Evolutionary conservation across 495 filamentous ascomycete genomes (phyloP).

Genomic region (Penicillium odoratum): DNA sequence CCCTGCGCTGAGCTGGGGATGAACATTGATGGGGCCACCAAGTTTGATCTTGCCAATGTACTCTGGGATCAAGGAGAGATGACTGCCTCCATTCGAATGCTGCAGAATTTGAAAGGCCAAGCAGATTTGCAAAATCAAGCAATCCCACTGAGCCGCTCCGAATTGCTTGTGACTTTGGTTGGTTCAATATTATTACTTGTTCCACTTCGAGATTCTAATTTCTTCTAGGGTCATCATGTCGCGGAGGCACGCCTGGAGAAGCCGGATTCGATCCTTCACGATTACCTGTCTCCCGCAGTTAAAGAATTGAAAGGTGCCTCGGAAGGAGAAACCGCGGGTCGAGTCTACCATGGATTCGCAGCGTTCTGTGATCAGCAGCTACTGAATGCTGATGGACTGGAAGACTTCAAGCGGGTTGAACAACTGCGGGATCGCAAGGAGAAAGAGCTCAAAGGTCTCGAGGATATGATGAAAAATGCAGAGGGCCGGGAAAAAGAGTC

Average conservation of each 20-base stretch:
- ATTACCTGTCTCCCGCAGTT: constrained; percentile 79
- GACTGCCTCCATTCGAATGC: constrained; percentile 85
- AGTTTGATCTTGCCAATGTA: constrained; percentile 80
- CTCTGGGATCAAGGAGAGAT: constrained; percentile 95
- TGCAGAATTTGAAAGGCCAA: constrained; percentile 67
- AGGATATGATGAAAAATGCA: constrained; percentile 53
- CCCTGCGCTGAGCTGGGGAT: constrained; percentile 67
- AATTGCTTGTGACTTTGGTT: constrained; percentile 83
- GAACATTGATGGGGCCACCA: constrained; percentile 70
- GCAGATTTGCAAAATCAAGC: constrained; percentile 67
- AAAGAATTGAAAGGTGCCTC: constrained; percentile 70
- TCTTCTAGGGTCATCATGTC: constrained; percentile 68
- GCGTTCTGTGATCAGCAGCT: constrained; percentile 93
- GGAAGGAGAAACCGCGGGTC: constrained; percentile 72
- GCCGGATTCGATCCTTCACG: constrained; percentile 81
- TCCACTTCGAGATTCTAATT: constrained; percentile 18
- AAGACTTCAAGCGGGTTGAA: constrained; percentile 80
- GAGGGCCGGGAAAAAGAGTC: constrained; percentile 52
- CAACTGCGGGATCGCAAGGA: constrained; percentile 79
- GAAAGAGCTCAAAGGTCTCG: constrained; percentile 68
- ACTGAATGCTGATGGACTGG: constrained; percentile 75
- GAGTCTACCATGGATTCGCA: constrained; percentile 93
- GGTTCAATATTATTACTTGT: constrained; percentile 14
- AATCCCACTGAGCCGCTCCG: constrained; percentile 70
- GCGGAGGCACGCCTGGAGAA: constrained; percentile 93